Evolutionary conservation across 192 early-diverging fungal species (phyloP).

Genomic region (Backusella luteola): DNA sequence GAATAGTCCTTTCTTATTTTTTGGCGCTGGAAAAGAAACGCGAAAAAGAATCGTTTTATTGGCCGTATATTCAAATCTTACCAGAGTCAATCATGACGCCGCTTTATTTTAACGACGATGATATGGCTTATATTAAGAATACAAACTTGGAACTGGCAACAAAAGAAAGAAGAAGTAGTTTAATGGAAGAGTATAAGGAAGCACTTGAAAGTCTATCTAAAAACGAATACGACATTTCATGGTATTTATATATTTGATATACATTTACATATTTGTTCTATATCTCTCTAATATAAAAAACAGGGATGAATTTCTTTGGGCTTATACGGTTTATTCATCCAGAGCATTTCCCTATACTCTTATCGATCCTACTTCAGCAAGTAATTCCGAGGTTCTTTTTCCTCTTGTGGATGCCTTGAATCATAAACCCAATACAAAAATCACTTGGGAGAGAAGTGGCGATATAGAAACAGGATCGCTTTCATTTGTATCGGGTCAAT

Average conservation of each 20-base stretch:
- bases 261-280: not conserved
- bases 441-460: constrained; percentile 51
- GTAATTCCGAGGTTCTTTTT: constrained; percentile 48
- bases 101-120: constrained; percentile 46
- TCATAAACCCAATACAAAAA: constrained; percentile 52
- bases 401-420: constrained; percentile 67
- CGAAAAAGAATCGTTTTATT: constrained; percentile 48
- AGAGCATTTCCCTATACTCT: constrained; percentile 58
- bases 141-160: constrained; percentile 54
- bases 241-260: constrained; percentile 14
- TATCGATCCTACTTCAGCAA: constrained; percentile 39
- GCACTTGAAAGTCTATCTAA: constrained; percentile 31
- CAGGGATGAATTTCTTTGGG: constrained; percentile 60
- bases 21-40: constrained; percentile 48
- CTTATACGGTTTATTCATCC: constrained; percentile 52
- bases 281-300: constrained; percentile 5
- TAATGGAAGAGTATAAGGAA: constrained; percentile 35
- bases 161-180: constrained; percentile 35
- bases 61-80: constrained; percentile 60
- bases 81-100: constrained; percentile 55
- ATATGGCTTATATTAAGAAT: constrained; percentile 44
- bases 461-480: constrained; percentile 33
- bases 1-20: constrained; percentile 49
- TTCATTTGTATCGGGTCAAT: constrained; percentile 41
- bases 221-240: constrained; percentile 27